A percentile compares a stretch with the other conserved stretches of the same genome.
Conservation (phyloP, 371 early-diverging fungal species). For the Nematocida major region DNA sequence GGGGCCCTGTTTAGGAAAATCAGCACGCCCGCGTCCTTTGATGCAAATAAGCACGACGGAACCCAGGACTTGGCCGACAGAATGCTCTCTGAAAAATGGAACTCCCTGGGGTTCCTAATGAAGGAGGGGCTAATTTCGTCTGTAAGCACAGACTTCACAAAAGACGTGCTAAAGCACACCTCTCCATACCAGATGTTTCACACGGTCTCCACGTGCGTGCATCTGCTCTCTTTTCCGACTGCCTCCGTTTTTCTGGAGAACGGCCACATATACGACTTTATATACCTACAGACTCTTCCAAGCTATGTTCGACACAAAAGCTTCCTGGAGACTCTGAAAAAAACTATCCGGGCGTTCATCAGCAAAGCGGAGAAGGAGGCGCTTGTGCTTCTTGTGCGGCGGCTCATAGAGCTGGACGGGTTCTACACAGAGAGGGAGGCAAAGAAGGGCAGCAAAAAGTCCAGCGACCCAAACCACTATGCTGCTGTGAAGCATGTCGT, state of each 20-base stretch:
- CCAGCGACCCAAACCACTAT: slow-evolving; percentile 7
- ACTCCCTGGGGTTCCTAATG: slow-evolving; percentile 15
- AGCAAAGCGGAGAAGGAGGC: slow-evolving; percentile 30
- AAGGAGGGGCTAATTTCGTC: slow-evolving; percentile 4
- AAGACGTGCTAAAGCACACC: slow-evolving; percentile 5
- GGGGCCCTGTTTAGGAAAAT: not conserved
- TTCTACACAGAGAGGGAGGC: slow-evolving; percentile 32
- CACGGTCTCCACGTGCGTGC: slow-evolving; percentile 3
- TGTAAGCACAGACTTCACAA: not conserved
- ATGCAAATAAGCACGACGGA: not conserved
- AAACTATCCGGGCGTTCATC: slow-evolving; percentile 1
- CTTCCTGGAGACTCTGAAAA: slow-evolving; percentile 10
- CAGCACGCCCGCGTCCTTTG: not conserved
- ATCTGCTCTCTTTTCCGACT: slow-evolving; percentile 3
- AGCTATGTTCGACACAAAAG: slow-evolving; percentile 1
- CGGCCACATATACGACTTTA: slow-evolving; percentile 22
- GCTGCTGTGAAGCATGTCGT: slow-evolving; percentile 9
- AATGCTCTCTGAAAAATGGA: slow-evolving; percentile 44
- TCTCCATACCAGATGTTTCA: slow-evolving; percentile 4
- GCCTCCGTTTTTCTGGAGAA: not conserved
- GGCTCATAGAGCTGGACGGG: slow-evolving; percentile 45
- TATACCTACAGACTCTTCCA: slow-evolving; percentile 41
- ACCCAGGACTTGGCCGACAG: not conserved
- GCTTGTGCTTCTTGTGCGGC: not conserved
- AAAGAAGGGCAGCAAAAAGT: slow-evolving; percentile 2